Conservation (phyloP, 2,329 filamentous ascomycete genomes). For the Leptodontidium sp. region DNA sequence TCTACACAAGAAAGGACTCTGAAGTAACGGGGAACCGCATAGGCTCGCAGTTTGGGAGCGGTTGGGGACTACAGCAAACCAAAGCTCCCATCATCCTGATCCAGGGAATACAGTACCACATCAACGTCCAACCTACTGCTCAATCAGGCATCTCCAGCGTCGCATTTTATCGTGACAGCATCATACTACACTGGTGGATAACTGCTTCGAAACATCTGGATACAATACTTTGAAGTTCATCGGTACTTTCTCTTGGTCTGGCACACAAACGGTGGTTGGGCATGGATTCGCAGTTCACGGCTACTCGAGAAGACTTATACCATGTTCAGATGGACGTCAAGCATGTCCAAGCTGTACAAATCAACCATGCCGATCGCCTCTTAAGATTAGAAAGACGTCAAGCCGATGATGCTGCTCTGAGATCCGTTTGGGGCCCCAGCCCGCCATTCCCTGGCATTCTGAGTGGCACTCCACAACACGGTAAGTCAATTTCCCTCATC, state of each 20-base stretch:
- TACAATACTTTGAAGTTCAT: not conserved
- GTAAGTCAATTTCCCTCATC: conserved; percentile 58
- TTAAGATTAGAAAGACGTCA: conserved; percentile 70
- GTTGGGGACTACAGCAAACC: not conserved
- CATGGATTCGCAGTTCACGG: conserved; percentile 70
- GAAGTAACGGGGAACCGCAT: not conserved
- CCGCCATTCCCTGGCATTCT: conserved; percentile 91
- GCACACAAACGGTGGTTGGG: conserved; percentile 47
- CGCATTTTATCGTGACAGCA: not conserved
- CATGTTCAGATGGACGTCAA: conserved; percentile 76
- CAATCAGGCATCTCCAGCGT: too few relatives aligned
- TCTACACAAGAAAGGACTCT: not conserved
- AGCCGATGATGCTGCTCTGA: conserved; percentile 72
- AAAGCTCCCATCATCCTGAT: too few relatives aligned
- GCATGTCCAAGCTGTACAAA: conserved; percentile 70
- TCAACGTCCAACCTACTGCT: not conserved
- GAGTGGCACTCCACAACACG: conserved; percentile 85
- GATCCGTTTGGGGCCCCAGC: conserved; percentile 90
- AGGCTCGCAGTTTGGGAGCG: not conserved
- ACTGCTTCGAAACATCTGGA: not conserved
- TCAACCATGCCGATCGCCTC: conserved; percentile 68
- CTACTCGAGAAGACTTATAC: conserved; percentile 70
- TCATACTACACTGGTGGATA: not conserved
- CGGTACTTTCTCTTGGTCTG: conserved; percentile 2
- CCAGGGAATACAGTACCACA: conserved; percentile 20